These are phyloP conservation scores for Penicillium parvum DNA, from an alignment of 495 filamentous ascomycete species.

Conservation along the genomic window DNA sequence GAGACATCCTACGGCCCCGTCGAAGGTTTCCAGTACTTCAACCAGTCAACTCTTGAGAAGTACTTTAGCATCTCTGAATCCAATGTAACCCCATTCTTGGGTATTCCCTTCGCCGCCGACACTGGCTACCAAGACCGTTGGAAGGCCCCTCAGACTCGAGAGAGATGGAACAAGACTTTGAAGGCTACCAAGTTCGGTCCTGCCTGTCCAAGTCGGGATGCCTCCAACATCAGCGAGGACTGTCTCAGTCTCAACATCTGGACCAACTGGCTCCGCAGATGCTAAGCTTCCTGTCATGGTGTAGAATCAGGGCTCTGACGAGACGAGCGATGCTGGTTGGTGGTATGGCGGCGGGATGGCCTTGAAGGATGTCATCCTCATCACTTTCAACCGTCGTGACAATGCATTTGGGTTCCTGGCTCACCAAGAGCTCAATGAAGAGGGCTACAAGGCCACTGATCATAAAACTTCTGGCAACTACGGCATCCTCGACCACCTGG, in stretches of 20 bases:
- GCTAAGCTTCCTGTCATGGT: constrained; percentile 29
- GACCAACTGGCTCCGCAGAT: constrained; percentile 20
- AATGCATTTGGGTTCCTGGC: constrained; percentile 66
- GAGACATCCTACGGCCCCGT: constrained; percentile 25
- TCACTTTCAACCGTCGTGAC: constrained; percentile 70
- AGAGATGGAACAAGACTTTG: constrained; percentile 24
- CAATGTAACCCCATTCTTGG: constrained; percentile 42
- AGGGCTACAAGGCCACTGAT: constrained; percentile 17
- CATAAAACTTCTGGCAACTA: constrained; percentile 46
- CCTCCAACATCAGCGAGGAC: constrained; percentile 23
- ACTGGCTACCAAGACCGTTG: constrained; percentile 28
- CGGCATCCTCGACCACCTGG: constrained; percentile 21
- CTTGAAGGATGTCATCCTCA: constrained; percentile 49
- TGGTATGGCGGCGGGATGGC: constrained; percentile 30
- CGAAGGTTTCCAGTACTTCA: constrained; percentile 30
- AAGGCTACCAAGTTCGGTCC: constrained; percentile 19
- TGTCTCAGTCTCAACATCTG: constrained; percentile 30
- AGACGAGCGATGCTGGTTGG: constrained; percentile 20
- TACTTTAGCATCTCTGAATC: constrained; percentile 39
- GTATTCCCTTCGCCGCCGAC: constrained; percentile 27
- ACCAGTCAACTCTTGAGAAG: constrained; percentile 20
- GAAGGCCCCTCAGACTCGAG: constrained; percentile 25
- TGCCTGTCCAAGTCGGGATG: constrained; percentile 16
- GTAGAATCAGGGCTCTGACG: constrained; percentile 29
- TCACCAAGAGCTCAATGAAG: constrained; percentile 47